Evolutionary conservation across 768 basidiomycete genomes (phyloP), one percentile per base, ranked within the genome.

Genomic region (Trametopsis cervina): DNA sequence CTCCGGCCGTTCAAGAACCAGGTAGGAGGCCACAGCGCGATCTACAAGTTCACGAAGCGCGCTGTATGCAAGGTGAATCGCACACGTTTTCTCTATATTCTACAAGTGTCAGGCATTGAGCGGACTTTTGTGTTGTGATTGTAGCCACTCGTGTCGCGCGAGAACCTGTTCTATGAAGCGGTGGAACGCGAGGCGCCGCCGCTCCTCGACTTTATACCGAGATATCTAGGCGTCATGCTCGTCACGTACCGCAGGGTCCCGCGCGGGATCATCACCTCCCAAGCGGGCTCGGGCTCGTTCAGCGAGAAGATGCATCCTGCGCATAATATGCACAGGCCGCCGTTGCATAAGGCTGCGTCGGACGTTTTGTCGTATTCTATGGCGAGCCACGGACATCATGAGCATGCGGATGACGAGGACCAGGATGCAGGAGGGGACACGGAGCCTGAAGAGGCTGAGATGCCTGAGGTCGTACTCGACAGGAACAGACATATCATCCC

Each of bases 151-250:
- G 93, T 96, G 24, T 93, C 90, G 3, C 81, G 94, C 48, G 96
- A 99, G 68, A 99, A 99, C 61, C 73, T 96, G 40, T 97, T 99
- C 62, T 99, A 99, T 63, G 96, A 99, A 63, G 81, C 93, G 1
- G 92, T 98, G 25, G 96, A 99, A 63, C 78, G 84, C 22, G 89
- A 92, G 59, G 89, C 90, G 0, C 95, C 96, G 0, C 92, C 90
- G 3, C 74, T 99, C 7, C 75, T 98, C 3, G 85, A 79, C 12
- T 99, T 91, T 60, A 96, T 97, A 51, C 96, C 96, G n/a, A 85
- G 94, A 38, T 99, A 99, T 66, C 75, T 99, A 13, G 96, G 96
- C 20, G 96, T 99, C 46, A 96, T 99, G 92, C 77, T 98, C 36
- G 95, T 99, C 58, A 95, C 86, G 44, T 98, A 98, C 62, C 82